phyloP scores from a whole-genome alignment of 768 basidiomycete genomes.

The Suillus clintonianus region DNA sequence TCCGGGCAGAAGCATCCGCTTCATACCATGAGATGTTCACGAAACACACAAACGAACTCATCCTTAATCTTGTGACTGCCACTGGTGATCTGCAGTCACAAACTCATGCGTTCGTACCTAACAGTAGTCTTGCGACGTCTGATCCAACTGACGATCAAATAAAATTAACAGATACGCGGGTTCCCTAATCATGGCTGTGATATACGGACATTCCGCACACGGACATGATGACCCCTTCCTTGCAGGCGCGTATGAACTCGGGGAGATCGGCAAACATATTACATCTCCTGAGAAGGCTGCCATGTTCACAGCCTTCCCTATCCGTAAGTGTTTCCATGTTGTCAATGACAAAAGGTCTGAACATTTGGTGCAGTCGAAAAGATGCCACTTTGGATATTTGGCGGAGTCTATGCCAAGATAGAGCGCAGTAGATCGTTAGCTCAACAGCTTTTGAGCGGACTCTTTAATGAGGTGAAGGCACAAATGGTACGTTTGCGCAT shows the following conservation, averaged over 20 bases:
- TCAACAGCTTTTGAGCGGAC: background rate
- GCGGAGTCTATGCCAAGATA: background rate
- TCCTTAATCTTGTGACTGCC: background rate
- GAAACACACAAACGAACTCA: background rate
- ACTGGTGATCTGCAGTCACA: conserved; percentile 6
- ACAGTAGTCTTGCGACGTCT: background rate
- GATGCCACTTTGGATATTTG: background rate
- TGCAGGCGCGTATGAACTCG: background rate
- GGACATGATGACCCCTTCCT: background rate
- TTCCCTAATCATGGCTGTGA: background rate
- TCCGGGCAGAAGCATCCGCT: conserved; percentile 1
- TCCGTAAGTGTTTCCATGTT: background rate
- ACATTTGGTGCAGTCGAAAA: background rate
- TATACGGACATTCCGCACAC: background rate
- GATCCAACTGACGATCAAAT: background rate
- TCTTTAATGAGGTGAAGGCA: background rate
- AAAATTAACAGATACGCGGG: background rate
- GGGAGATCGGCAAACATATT: background rate
- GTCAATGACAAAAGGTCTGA: background rate
- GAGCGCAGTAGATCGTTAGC: background rate
- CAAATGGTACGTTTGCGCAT: background rate
- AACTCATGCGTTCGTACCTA: conserved; percentile 12
- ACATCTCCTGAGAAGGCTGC: background rate
- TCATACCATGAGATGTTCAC: conserved; percentile 6
- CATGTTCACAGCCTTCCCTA: conserved; percentile 6